Base-by-base conservation (phyloP, 148 eudicot genomes). In the Simmondsia chinensis region DNA sequence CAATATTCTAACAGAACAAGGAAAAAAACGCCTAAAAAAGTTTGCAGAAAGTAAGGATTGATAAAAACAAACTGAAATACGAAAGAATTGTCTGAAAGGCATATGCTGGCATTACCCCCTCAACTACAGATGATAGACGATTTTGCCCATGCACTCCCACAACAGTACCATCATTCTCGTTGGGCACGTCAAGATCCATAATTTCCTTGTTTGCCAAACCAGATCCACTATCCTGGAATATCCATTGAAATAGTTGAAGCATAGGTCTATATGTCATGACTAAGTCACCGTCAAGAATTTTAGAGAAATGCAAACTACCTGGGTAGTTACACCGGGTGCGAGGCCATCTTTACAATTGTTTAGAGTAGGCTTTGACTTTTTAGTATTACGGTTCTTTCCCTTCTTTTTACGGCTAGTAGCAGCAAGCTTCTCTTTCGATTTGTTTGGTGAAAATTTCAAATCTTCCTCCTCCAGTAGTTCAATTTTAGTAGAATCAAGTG, bases 401-500 rank as follows among this genome's bases (percentile, higher is more conserved):
- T 82, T 89, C 52, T 81, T 91, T 72, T 66, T 86, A 66, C 74
- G 76, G 31, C 65, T 68, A 64, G 59, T 32, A 14, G 85, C 58
- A 39, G 69, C 57, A 58, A 50, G 44, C 62, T 74, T 85, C 69
- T 77, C 79, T 62, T 77, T 79, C 4, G 63, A 38, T 65, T 73
- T 76, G 35, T 68, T 82, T 17, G 69, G 22, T 20, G 60, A 30
- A 39, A 52, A 4, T 24, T 61, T 63, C 24, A 40, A 20, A 13
- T 48, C 61, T 40, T 54, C 75, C 54, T 79, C 94, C 46, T 80
- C 94, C 19, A 85, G 61, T 50, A 91, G 79, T 72, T 91, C 95
- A 65, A 68, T 50, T 63, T 75, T 82, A 44, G 93, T 91, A 63
- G 70, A 79, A 66, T 86, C 96, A 61, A 86, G 89, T 36, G 99